Base-by-base conservation (phyloP, 2,329 filamentous ascomycete species). In the Botrytis paeoniae region DNA sequence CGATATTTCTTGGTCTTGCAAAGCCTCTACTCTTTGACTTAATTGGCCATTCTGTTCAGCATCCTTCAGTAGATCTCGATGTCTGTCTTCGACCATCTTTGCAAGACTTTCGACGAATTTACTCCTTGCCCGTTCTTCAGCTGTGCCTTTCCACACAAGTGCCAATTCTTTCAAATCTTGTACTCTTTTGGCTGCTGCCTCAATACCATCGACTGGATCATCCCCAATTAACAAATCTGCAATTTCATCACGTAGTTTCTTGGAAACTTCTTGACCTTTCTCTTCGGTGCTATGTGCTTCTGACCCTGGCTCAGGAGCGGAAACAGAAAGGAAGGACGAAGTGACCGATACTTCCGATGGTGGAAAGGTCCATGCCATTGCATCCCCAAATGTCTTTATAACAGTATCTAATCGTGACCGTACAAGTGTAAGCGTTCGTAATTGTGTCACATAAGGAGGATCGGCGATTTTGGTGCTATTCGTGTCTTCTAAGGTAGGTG, bases 321-420 rank as follows among this genome's bases (percentile, higher is more conserved):
- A 97, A 20, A 98, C 94, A 9, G 93, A 97, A 64, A 98, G 89
- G 79, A 98, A 94, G 0, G 93, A 94, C 0, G 93, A 95, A 63
- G 91, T 89, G 73, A 97, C 89, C 0, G 93, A 95, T 20, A 95
- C 83, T 80, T 97, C 94, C 0, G 93, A 97, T 0, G 95, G 95
- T 0, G 95, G 93, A 68, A 98, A 89, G 1, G 93, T 92, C 87
- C 97, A 98, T 78, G 97, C 92, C 93, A 98, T 97, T 45, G 96
- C 95, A 78, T 97, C 92, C 59, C 95, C 95, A 81, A 99, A 99
- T 1, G 91, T 92, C 81, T 93, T 92, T 79, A 98, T 94, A 37
- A 98, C 95, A 1, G 90, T 88, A 76, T 98, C 95, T 25, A 99
- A 87, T n/a, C 94, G 92, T 2, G 89, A 84, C 69, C 95, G 92